Percentiles rank a stretch among this genome's conserved stretches.
Evolutionary conservation across 139 green algal species (phyloP).

Genomic region (Axilococcus clingmanii): DNA sequence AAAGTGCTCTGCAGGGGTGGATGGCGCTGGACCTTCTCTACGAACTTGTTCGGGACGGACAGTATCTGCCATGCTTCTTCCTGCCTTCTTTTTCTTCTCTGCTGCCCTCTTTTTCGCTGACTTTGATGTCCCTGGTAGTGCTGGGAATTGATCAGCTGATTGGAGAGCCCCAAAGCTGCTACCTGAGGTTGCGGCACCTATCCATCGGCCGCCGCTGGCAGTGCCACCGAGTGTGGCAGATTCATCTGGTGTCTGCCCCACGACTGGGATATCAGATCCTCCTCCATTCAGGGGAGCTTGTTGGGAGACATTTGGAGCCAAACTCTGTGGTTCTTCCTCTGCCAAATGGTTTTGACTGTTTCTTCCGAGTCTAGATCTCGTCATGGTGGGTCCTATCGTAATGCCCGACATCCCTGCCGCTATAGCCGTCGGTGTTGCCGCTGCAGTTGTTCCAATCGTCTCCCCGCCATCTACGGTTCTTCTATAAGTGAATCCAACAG

Average conservation of each 20-base stretch:
- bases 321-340: no score
- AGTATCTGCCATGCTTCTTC: constrained; percentile 8
- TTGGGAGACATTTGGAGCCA: no score
- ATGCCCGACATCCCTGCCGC: background rate
- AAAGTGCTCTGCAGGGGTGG: constrained; percentile 44
- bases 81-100: constrained; percentile 31
- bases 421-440: background rate
- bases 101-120: constrained; percentile 28
- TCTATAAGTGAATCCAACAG: constrained; percentile 52
- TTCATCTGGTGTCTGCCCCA: no score
- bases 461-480: background rate
- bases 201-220: constrained; percentile 4
- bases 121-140: constrained; percentile 33
- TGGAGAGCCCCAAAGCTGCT: background rate
- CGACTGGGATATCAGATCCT: no score
- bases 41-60: background rate
- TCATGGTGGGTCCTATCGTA: background rate
- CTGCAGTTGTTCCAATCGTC: background rate
- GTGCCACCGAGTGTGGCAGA: background rate
- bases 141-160: constrained; percentile 53
- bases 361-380: no score
- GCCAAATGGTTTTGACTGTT: no score
- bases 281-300: no score
- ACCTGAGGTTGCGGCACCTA: background rate
- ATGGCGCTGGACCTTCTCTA: background rate